Base-by-base conservation (phyloP, 2,329 filamentous ascomycete genomes). In the Keithomyces neogunnii region DNA sequence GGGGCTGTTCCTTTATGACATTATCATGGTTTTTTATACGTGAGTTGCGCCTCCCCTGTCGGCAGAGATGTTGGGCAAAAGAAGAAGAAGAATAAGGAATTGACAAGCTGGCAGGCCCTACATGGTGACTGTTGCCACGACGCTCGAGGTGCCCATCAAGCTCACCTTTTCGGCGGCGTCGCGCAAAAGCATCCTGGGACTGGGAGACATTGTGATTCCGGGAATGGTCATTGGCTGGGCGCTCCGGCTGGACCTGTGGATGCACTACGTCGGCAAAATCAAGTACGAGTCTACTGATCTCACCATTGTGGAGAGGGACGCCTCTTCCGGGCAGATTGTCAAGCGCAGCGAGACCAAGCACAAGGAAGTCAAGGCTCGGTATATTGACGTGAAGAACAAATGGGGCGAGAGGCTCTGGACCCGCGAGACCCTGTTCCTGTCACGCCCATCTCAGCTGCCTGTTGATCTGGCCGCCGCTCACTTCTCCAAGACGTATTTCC, bases 131-230 rank as follows among this genome's bases (percentile, higher is more conserved):
- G 88, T 99, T 7, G 93, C 92, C 10, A 95, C 86, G 6, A 86
- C 85, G 40, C 74, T 99, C 30, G 92, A 99, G 58, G 88, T 92
- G 0, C 93, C 92, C 0, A 93, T 96, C 66, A 97, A 96, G 66
- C 80, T 99, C 6, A 78, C 93, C 4, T 95, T 96, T 56, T 67
- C 74, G 28, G 71, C 74, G 2, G 84, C 87, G 2, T 77, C 79
- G n/a, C 83, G 85, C 29, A 71, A 74, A 31, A 81, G 88, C 49
- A 95, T 97, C 79, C 82, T 99, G 6, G 92, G 92, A 0, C 77
- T 97, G 0, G 92, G 92, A n/a, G 92, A 99, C 63, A 88, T 99
- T 52, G 88, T 96, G 1, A 76, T 99, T 3, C 92, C 92, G 0
- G 93, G 92, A 7, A 89, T 97, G 62, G 85, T 96, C 70, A 86